Conservation (phyloP, 371 early-diverging fungal genomes). For the Actinomortierella wolfii region DNA sequence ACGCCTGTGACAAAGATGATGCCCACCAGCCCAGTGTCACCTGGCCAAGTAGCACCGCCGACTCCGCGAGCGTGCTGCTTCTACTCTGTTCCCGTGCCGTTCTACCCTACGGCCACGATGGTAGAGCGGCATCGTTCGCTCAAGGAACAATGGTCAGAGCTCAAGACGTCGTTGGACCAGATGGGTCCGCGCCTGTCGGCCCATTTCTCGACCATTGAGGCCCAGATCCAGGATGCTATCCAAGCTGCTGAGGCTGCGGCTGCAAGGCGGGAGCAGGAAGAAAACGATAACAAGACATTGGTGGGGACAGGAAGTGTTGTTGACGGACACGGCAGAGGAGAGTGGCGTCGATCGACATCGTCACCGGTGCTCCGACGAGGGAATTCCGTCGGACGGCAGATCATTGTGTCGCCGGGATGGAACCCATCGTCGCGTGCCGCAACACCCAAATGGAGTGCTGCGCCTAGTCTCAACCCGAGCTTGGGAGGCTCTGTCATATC, state of each 20-base stretch:
- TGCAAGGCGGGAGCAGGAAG: slow-evolving; percentile 14
- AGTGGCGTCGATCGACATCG: slow-evolving; percentile 22
- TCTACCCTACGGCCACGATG: slow-evolving; percentile 38
- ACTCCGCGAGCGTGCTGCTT: too few relatives aligned
- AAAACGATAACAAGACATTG: slow-evolving; percentile 19
- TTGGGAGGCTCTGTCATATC: too few relatives aligned
- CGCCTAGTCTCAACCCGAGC: slow-evolving; percentile 23
- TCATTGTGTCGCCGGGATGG: slow-evolving; percentile 15
- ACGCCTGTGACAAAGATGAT: too few relatives aligned
- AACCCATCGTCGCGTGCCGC: slow-evolving; percentile 24
- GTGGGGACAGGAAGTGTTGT: slow-evolving; percentile 19
- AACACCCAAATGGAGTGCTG: slow-evolving; percentile 10
- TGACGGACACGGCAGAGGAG: slow-evolving; percentile 1
- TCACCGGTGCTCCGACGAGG: neutral
- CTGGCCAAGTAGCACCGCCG: too few relatives aligned
- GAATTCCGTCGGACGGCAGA: neutral
- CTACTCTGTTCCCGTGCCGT: slow-evolving; percentile 6
- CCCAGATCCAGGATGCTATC: slow-evolving; percentile 14
- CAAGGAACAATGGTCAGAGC: slow-evolving; percentile 33
- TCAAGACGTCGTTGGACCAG: slow-evolving; percentile 34
- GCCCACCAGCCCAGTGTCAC: too few relatives aligned
- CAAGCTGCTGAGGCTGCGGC: neutral
- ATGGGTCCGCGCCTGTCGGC: slow-evolving; percentile 22
- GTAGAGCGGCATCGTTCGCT: slow-evolving; percentile 31
- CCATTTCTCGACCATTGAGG: slow-evolving; percentile 22